These are phyloP conservation scores for Neurospora discreta DNA, from an alignment of 495 filamentous ascomycete genomes.

Conservation along the genomic window DNA sequence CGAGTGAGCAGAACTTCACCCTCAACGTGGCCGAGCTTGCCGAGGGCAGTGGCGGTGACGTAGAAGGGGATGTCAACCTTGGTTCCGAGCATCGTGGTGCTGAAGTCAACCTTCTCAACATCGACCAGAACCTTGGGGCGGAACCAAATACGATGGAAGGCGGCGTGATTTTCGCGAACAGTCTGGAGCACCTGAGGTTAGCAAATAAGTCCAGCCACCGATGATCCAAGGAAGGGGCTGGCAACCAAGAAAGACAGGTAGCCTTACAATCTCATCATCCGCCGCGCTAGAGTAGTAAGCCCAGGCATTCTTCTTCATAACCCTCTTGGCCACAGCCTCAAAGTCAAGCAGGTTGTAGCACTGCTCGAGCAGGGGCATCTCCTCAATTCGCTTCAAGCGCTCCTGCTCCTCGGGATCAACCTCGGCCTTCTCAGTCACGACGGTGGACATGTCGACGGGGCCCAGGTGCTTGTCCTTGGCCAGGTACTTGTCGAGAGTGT, in stretches of 20 bases:
- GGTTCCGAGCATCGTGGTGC: constrained; percentile 83
- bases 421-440: constrained; percentile 57
- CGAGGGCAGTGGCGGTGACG: constrained; percentile 83
- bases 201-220: not conserved
- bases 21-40: constrained; percentile 81
- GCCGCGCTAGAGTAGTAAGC: constrained; percentile 93
- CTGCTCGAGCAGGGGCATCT: constrained; percentile 74
- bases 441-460: constrained; percentile 79
- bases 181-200: constrained; percentile 44
- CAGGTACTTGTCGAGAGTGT: constrained; percentile 72
- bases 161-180: constrained; percentile 89
- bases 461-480: constrained; percentile 83
- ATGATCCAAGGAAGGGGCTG: constrained; percentile 24
- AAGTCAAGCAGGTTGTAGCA: constrained; percentile 96
- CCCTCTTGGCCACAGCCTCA: constrained; percentile 71
- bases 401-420: constrained; percentile 67
- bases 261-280: constrained; percentile 82
- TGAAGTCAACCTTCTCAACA: constrained; percentile 74
- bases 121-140: constrained; percentile 75
- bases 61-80: constrained; percentile 79
- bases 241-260: not conserved
- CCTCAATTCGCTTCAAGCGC: constrained; percentile 59
- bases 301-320: constrained; percentile 95
- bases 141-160: constrained; percentile 98
- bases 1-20: constrained; percentile 84